A percentile compares a stretch with the other conserved stretches of the same genome.
Conservation (phyloP, 2,329 filamentous ascomycete genomes). For the Stachybotrys chartarum region DNA sequence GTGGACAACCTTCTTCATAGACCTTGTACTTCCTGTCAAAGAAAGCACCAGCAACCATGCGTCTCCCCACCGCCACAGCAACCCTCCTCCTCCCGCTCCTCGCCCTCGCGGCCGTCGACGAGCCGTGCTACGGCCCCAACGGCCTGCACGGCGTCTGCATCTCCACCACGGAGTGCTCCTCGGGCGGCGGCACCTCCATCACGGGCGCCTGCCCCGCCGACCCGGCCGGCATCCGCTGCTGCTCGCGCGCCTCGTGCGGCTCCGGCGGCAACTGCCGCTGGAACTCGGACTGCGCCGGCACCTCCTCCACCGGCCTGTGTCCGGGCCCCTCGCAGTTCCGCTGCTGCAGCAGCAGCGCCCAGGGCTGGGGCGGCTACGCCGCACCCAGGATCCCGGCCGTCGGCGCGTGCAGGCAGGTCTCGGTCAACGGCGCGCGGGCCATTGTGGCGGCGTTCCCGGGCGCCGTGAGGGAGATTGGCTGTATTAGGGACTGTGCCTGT, state of each 20-base stretch:
- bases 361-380: slow-evolving; percentile 26
- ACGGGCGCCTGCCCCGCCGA: slow-evolving; percentile 30
- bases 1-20: too few species aligned
- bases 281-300: slow-evolving; percentile 26
- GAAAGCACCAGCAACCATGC: slow-evolving; percentile 10
- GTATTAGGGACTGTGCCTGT: slow-evolving; percentile 23
- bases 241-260: slow-evolving; percentile 29
- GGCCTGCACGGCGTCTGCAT: slow-evolving; percentile 28
- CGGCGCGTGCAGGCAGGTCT: slow-evolving; percentile 25
- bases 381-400: slow-evolving; percentile 25
- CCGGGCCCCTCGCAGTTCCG: slow-evolving; percentile 30
- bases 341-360: slow-evolving; percentile 25
- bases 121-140: slow-evolving; percentile 21
- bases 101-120: slow-evolving; percentile 19
- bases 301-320: slow-evolving; percentile 20
- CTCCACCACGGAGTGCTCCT: slow-evolving; percentile 24
- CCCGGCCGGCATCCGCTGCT: slow-evolving; percentile 30
- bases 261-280: slow-evolving; percentile 30
- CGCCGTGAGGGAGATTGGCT: slow-evolving; percentile 24
- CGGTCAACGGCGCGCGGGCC: slow-evolving; percentile 25
- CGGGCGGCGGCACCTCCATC: slow-evolving; percentile 27
- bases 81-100: slow-evolving; percentile 10
- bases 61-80: slow-evolving; percentile 1
- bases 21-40: too few species aligned
- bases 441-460: slow-evolving; percentile 28